Conservation (phyloP, 192 early-diverging fungal genomes). For the Umbelopsis ramanniana region DNA sequence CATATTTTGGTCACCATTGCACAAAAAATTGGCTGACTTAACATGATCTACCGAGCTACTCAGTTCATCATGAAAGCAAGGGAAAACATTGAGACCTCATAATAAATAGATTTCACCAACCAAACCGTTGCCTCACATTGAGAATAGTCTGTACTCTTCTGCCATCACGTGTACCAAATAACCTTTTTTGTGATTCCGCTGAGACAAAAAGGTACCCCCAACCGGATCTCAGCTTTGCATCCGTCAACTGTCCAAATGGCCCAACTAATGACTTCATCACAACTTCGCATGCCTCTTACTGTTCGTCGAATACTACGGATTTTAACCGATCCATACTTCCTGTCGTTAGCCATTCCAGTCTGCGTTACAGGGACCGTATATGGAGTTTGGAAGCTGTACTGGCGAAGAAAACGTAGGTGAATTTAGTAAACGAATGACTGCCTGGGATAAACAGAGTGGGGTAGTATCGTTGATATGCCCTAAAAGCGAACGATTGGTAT, state of each 20-base stretch:
- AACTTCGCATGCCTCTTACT: slow-evolving; percentile 23
- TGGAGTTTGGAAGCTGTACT: slow-evolving; percentile 10
- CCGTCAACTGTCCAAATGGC: background rate
- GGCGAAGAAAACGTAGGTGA: background rate
- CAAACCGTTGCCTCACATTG: too few species aligned
- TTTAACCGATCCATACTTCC: slow-evolving; percentile 23
- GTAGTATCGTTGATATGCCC: too few species aligned
- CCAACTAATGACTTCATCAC: background rate
- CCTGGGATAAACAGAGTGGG: too few species aligned
- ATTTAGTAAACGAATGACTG: background rate
- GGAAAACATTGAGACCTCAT: too few species aligned
- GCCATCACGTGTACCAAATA: slow-evolving; percentile 7
- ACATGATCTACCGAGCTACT: too few species aligned
- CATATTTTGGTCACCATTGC: background rate
- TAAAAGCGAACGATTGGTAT: too few species aligned
- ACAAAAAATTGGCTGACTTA: too few species aligned
- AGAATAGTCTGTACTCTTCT: background rate
- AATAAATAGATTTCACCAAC: too few species aligned
- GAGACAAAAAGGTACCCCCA: background rate
- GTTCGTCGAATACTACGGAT: slow-evolving; percentile 26
- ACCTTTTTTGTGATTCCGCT: background rate
- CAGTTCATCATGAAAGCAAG: too few species aligned
- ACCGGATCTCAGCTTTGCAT: background rate
- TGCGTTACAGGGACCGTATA: slow-evolving; percentile 1
- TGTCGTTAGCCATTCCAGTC: slow-evolving; percentile 13